phyloP scores from a whole-genome alignment of 2,329 filamentous ascomycete genomes.

The Sarocladium strictum region DNA sequence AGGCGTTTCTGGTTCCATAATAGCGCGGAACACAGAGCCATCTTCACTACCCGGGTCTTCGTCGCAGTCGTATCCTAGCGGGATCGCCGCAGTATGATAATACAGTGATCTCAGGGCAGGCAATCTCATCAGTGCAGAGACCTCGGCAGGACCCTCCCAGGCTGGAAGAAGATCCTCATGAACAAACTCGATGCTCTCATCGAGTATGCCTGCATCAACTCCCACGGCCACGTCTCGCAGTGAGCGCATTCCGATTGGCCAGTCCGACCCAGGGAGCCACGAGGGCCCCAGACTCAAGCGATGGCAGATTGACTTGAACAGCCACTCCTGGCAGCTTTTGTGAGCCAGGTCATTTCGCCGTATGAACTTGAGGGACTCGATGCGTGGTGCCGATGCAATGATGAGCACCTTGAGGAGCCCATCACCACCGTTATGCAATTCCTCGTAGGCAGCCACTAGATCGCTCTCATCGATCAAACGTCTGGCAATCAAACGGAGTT shows the following conservation, averaged over 20 bases:
- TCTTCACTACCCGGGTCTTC: neutral
- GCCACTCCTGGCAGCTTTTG: conserved; percentile 2
- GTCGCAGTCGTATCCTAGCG: neutral
- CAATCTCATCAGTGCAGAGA: neutral
- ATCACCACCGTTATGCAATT: neutral
- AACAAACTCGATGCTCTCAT: neutral
- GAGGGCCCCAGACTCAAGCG: neutral
- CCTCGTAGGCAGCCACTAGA: neutral
- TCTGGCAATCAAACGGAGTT: neutral
- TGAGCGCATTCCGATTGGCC: neutral
- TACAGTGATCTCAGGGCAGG: neutral
- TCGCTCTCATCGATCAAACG: neutral
- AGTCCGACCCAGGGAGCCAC: neutral
- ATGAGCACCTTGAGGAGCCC: conserved; percentile 4
- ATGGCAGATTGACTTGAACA: neutral
- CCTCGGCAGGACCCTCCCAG: neutral
- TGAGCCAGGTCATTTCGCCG: neutral
- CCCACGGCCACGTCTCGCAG: neutral
- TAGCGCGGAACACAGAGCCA: neutral
- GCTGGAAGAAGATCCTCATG: neutral
- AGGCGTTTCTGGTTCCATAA: neutral
- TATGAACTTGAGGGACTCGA: neutral
- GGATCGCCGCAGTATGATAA: neutral
- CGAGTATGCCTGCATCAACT: neutral
- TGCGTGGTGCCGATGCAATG: neutral